Evolutionary conservation across 1,284 basidiomycete genomes (phyloP).

Genomic region (Microbotryum saponariae): DNA sequence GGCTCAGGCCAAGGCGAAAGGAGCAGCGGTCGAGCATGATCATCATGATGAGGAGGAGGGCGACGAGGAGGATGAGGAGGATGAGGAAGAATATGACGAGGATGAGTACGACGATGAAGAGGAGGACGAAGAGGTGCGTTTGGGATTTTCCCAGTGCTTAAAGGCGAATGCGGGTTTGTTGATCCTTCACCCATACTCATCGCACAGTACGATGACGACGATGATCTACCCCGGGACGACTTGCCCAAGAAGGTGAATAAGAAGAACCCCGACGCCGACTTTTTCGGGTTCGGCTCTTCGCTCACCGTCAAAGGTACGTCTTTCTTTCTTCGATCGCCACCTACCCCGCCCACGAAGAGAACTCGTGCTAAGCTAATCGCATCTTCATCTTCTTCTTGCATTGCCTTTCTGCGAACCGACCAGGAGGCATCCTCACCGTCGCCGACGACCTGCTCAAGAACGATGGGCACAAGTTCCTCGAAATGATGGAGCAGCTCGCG

Average conservation of each 20-base stretch:
- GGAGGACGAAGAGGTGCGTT: constrained; percentile 30
- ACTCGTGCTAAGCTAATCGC: constrained; percentile 38
- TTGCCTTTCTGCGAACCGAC: constrained; percentile 38
- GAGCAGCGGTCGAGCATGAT: constrained; percentile 10
- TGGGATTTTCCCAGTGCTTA: too few relatives aligned
- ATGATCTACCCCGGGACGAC: constrained; percentile 50
- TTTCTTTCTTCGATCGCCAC: neutral
- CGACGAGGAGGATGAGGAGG: constrained; percentile 28
- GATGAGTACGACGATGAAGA: constrained; percentile 27
- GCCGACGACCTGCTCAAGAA: constrained; percentile 97
- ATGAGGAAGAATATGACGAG: constrained; percentile 25
- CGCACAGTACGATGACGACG: constrained; percentile 54
- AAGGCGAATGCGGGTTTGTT: neutral
- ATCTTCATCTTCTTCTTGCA: constrained; percentile 8
- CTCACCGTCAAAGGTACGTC: constrained; percentile 71
- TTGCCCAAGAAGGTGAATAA: constrained; percentile 44
- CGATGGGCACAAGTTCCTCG: constrained; percentile 95
- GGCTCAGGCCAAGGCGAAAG: constrained; percentile 25
- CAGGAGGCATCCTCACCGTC: constrained; percentile 91
- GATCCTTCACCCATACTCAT: neutral
- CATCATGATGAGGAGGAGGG: constrained; percentile 17
- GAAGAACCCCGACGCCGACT: constrained; percentile 50
- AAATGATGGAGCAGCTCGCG: constrained; percentile 99
- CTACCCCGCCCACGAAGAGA: constrained; percentile 10
- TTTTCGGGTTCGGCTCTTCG: constrained; percentile 69